These are phyloP conservation scores for Kuraishia ogatae DNA, from an alignment of 805 yeast species.

Conservation along the genomic window DNA sequence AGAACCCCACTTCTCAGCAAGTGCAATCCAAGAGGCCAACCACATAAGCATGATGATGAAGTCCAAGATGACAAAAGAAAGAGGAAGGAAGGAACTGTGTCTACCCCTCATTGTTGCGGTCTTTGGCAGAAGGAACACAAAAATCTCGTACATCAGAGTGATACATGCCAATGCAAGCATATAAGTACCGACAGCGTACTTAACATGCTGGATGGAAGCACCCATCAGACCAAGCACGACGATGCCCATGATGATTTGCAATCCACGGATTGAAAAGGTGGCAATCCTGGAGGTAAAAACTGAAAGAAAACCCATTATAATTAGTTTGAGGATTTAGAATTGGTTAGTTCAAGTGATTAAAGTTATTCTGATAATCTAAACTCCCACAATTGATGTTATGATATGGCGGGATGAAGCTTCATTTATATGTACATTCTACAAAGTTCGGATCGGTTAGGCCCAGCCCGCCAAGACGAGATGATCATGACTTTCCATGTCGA, in stretches of 20 bases:
- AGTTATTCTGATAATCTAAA: neutral
- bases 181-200: neutral
- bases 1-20: neutral
- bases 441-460: neutral
- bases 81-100: neutral
- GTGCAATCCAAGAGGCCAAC: neutral
- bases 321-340: neutral
- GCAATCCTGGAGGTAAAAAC: neutral
- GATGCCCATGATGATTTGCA: neutral
- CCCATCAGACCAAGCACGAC: neutral
- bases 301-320: neutral
- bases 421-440: neutral
- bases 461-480: neutral
- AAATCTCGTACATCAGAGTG: neutral
- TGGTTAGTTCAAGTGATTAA: neutral
- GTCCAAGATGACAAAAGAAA: neutral
- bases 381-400: neutral
- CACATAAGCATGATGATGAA: neutral
- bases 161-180: neutral
- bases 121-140: neutral
- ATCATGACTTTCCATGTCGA: neutral
- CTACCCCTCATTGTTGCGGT: neutral
- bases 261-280: neutral
- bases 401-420: neutral
- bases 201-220: neutral